Evolutionary conservation across 108 stramenopile genomes (phyloP), one percentile per base, ranked within the genome.

Genomic region (Stephanodiscus minutulus): DNA sequence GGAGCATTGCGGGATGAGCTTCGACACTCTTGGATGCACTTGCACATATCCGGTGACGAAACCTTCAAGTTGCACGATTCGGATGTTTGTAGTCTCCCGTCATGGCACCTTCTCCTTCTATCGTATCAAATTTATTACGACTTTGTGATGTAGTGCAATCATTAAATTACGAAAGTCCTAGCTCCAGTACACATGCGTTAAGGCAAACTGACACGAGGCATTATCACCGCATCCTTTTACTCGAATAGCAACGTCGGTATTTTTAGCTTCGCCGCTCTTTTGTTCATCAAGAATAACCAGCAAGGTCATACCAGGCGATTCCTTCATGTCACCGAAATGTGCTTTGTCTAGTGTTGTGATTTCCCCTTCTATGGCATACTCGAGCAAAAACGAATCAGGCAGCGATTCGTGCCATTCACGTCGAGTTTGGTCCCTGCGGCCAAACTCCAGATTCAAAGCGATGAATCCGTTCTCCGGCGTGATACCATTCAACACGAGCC

Each of bases 401-500:
- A 88, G 44, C n/a, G 63, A 36, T 24, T 74, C 31, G 21, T 58
- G 10, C 35, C 73, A 24, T 25, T 68, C 44, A 20, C 41, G 20
- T n/a, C 73, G 46, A 24, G 76, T 59, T 44, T n/a, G 50, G 8
- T 72, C 28, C 41, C 67, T 47, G 12, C 21, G 60, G 47, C 87
- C 87, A 79, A 63, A 71, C 67, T 63, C 85, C 64, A 54, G 84
- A 56, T 88, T 91, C 36, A 91, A 25, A 18, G 88, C 75, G 28
- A 91, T 86, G 31, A 90, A 78, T 9, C 93, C 93, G 72, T 86
- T 85, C 68, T 83, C 86, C 10, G 90, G 41, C 24, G 69, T 70
- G 13, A 71, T 37, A 41, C 88, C 56, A 2, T 66, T 73, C 74
- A 94, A 64, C 4, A 90, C 85, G 12, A 94, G 52, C 93, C 93